Evolutionary conservation across 257 asterid species (phyloP), one percentile per base, ranked within the genome.

Genomic region (Nicotiana obtusifolia): DNA sequence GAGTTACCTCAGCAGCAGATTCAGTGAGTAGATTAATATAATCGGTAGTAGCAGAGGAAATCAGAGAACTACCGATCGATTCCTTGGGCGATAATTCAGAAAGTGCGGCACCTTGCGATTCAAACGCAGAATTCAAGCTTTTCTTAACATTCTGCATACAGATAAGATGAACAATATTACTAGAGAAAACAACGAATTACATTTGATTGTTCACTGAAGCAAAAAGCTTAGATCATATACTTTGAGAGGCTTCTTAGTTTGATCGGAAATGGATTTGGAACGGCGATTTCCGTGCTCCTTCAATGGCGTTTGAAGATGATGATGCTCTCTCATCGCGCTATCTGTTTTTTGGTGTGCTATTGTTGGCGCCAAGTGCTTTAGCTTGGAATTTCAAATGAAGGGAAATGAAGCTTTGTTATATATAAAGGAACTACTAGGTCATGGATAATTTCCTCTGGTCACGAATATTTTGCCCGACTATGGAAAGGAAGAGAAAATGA

Each of bases 281-380:
- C 79, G 79, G 16, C 41, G 61, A 73, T 73, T 73, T 15, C 61
- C 62, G 41, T 47, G 61, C 79, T 73, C 79, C 61, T 73, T 73
- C 79, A 47, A 14, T 73, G 79, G 79, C 14, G 79, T 73, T 73
- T 73, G 79, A 47, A 24, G 22, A 3, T 24, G 79, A 47, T 7
- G 61, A 47, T 14, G 22, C 22, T 47, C 79, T 73, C 79, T 73
- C 79, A 73, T 73, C 1, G 57, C 57, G 57, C 19, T 10, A 14
- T 59, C 14, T 60, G 0, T 59, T 37, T 68, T 69, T 11, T 69
- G 31, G 14, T 6, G 35, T 71, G 59, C 49, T 41, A 41, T 41
- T 41, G 49, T 41, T 41, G 19, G 57, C 79, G 57, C 77, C 77
- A 69, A 41, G n/a, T 1, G 77, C 57, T 41, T 69, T 20, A 5